These are phyloP conservation scores for Bombardia bombarda DNA, from an alignment of 495 filamentous ascomycete genomes.

Conservation along the genomic window DNA sequence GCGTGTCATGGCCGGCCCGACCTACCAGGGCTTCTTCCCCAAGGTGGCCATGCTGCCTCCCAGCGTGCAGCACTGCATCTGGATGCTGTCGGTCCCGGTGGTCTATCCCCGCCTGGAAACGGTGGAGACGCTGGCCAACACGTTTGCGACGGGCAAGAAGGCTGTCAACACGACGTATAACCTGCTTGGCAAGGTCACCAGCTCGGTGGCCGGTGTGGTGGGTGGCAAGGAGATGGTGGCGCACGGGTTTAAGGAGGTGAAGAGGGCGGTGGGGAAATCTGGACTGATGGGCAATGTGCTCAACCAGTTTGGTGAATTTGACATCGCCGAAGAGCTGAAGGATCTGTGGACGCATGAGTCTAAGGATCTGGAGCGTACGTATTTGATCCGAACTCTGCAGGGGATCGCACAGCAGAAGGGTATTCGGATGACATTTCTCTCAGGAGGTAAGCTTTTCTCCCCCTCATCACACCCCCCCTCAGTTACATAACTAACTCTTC, in stretches of 20 bases:
- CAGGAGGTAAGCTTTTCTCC: slow-evolving; percentile 50
- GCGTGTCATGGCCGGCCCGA: slow-evolving; percentile 91
- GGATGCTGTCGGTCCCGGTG: slow-evolving; percentile 86
- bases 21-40: slow-evolving; percentile 94
- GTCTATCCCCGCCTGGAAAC: slow-evolving; percentile 88
- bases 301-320: slow-evolving; percentile 95
- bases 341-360: slow-evolving; percentile 98
- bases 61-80: slow-evolving; percentile 89
- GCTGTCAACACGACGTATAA: slow-evolving; percentile 94
- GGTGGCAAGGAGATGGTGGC: slow-evolving; percentile 87
- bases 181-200: slow-evolving; percentile 84
- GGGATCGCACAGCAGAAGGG: slow-evolving; percentile 90
- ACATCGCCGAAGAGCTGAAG: slow-evolving; percentile 84
- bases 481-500: slow-evolving; percentile 3
- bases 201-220: slow-evolving; percentile 87
- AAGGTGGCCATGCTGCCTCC: slow-evolving; percentile 89
- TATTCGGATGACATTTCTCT: slow-evolving; percentile 92
- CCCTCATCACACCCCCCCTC: neutral
- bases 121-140: slow-evolving; percentile 80
- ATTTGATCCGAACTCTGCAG: slow-evolving; percentile 90
- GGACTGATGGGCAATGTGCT: slow-evolving; percentile 91
- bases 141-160: slow-evolving; percentile 91
- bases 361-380: slow-evolving; percentile 95
- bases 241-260: slow-evolving; percentile 86
- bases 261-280: slow-evolving; percentile 89